phyloP scores from a whole-genome alignment of 2,329 filamentous ascomycete species.

The Geosmithia morbida region DNA sequence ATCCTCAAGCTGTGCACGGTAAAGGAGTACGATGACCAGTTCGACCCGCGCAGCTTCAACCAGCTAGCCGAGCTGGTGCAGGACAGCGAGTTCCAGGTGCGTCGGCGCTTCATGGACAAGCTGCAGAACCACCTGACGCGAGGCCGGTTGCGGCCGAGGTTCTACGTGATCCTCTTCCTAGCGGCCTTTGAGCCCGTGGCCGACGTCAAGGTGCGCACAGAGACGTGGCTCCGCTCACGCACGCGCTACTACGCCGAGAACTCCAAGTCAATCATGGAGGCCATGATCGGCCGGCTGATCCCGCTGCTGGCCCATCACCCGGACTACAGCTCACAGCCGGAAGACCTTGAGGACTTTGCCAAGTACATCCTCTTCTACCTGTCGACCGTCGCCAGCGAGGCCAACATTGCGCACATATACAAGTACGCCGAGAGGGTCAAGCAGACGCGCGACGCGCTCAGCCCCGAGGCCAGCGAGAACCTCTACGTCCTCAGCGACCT shows the following conservation, averaged over 20 bases:
- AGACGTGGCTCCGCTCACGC: slow-evolving; percentile 82
- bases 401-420: slow-evolving; percentile 79
- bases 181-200: slow-evolving; percentile 76
- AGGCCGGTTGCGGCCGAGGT: slow-evolving; percentile 55
- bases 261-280: slow-evolving; percentile 58
- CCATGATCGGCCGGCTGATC: slow-evolving; percentile 66
- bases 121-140: slow-evolving; percentile 82
- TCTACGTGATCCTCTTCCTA: slow-evolving; percentile 81
- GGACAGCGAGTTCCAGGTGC: slow-evolving; percentile 59
- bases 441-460: slow-evolving; percentile 70
- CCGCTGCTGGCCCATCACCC: slow-evolving; percentile 88
- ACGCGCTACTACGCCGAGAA: slow-evolving; percentile 47
- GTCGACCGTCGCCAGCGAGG: slow-evolving; percentile 65
- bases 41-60: slow-evolving; percentile 66
- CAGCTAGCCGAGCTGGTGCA: slow-evolving; percentile 68
- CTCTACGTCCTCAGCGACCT: slow-evolving; percentile 84
- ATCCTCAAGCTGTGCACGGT: slow-evolving; percentile 72
- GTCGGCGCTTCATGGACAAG: slow-evolving; percentile 66
- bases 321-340: slow-evolving; percentile 56
- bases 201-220: slow-evolving; percentile 59
- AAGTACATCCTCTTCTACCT: slow-evolving; percentile 87
- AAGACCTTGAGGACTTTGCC: slow-evolving; percentile 67
- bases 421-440: slow-evolving; percentile 90
- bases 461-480: slow-evolving; percentile 50
- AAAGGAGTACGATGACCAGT: slow-evolving; percentile 60